Evolutionary conservation across 2,329 filamentous ascomycete species (phyloP).

Genomic region (Blumeria hordei): DNA sequence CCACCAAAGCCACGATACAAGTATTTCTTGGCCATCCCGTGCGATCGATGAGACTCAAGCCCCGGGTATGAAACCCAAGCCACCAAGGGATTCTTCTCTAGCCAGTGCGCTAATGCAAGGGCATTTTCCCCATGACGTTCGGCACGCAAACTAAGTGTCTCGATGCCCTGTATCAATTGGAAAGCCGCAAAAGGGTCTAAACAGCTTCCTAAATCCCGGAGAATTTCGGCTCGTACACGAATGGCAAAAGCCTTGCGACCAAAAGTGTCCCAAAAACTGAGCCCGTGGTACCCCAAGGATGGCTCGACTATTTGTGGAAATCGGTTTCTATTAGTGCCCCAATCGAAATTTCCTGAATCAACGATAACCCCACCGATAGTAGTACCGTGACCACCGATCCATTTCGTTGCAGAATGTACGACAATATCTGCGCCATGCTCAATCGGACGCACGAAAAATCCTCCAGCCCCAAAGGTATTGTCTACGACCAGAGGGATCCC

Average conservation of each 20-base stretch:
- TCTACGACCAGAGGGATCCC: slow-evolving; percentile 39
- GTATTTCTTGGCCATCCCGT: slow-evolving; percentile 68
- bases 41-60: slow-evolving; percentile 55
- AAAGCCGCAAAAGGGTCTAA: slow-evolving; percentile 84
- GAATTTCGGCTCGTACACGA: slow-evolving; percentile 66
- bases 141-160: slow-evolving; percentile 68
- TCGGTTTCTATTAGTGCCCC: slow-evolving; percentile 58
- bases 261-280: slow-evolving; percentile 89
- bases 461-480: slow-evolving; percentile 87
- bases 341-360: slow-evolving; percentile 82
- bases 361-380: slow-evolving; percentile 72
- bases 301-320: slow-evolving; percentile 90
- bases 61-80: slow-evolving; percentile 90
- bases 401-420: slow-evolving; percentile 61
- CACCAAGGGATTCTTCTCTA: slow-evolving; percentile 64
- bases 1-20: slow-evolving; percentile 66
- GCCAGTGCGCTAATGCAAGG: slow-evolving; percentile 53
- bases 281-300: slow-evolving; percentile 69
- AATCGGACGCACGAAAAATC: slow-evolving; percentile 69
- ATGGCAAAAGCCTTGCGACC: slow-evolving; percentile 63
- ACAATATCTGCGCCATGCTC: slow-evolving; percentile 55
- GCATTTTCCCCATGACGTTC: slow-evolving; percentile 78
- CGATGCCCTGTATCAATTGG: slow-evolving; percentile 68
- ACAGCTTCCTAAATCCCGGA: slow-evolving; percentile 61
- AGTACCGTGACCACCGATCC: slow-evolving; percentile 89